Evolutionary conservation across 176 grass and related monocot genomes (phyloP), one percentile per base, ranked within the genome.

Genomic region (Themeda triandra): DNA sequence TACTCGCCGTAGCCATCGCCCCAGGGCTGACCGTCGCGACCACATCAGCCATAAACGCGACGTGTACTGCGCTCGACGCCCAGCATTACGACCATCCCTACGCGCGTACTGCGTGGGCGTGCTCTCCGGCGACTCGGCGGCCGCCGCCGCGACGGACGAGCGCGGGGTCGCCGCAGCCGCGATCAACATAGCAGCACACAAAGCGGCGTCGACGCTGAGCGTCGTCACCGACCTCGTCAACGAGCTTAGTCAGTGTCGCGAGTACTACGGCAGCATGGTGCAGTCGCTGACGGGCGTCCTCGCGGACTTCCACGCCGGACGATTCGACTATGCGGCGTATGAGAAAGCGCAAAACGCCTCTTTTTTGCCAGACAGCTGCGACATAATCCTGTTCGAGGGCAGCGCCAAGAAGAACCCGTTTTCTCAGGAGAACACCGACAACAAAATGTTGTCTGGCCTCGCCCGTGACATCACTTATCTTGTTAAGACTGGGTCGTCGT

Each of bases 161-260:
- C n/a, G 36, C 1, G 42, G 39, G 23, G 80, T 91, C 12, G 85
- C 89, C 25, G 42, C 30, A 1, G 45, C 76, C 46, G 89, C 85
- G 23, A 45, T 71, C 6, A 80, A 19, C 13, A 32, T 88, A 0
- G 82, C 76, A 35, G 70, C 42, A 3, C 76, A 64, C 6, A 27
- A 29, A 7, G 65, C 24, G 65, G 85, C 78, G 13, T 62, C 75
- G 32, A 77, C 56, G 23, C 2, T 10, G 51, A 58, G 36, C 13
- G 24, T 27, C 76, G 41, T 78, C 30, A 24, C 21, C 21, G n/a
- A 33, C 44, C 45, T 81, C 21, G 21, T 81, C 30, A 8, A 69
- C 21, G 64, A 80, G 7, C 78, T 80, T 2, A 17, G 11, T 21
- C 1, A 0, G 1, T 69, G 78, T 64, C 44, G 44, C 42, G 2